Conservation (phyloP, 192 early-diverging fungal genomes). For the Chytriomyces confervae region DNA sequence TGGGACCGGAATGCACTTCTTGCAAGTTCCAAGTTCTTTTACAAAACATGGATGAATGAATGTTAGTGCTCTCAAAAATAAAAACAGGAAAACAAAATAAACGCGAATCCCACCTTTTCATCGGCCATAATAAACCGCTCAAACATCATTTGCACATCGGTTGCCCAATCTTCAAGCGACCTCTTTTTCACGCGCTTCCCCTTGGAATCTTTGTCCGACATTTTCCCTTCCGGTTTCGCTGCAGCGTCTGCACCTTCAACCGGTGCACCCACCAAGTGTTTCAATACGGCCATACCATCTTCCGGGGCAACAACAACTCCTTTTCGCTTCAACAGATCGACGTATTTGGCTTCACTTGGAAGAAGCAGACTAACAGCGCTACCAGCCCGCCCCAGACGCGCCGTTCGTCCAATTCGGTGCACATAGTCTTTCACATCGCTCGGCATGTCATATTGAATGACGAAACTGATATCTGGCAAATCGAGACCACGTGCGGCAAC, state of each 20-base stretch:
- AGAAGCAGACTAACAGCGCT: constrained; percentile 84
- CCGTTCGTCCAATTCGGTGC: constrained; percentile 96
- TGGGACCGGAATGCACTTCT: constrained; percentile 85
- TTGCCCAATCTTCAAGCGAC: constrained; percentile 57
- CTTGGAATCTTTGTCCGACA: not conserved
- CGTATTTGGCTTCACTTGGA: constrained; percentile 77
- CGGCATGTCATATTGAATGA: constrained; percentile 97
- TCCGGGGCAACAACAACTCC: constrained; percentile 41
- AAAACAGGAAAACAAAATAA: constrained; percentile 28
- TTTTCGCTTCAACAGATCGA: constrained; percentile 74
- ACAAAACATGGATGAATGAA: constrained; percentile 32
- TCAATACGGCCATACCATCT: constrained; percentile 30
- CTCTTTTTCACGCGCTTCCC: constrained; percentile 53
- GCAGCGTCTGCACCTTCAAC: constrained; percentile 29
- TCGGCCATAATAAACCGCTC: constrained; percentile 75
- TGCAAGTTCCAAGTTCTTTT: constrained; percentile 66
- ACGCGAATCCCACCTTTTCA: constrained; percentile 56
- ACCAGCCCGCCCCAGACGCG: constrained; percentile 89
- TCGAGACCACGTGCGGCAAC: constrained; percentile 98
- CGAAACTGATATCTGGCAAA: constrained; percentile 87
- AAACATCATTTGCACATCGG: constrained; percentile 66
- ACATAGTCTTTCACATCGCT: constrained; percentile 94
- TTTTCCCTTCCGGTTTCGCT: not conserved
- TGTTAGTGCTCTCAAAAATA: not conserved
- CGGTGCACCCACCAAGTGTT: constrained; percentile 15